Evolutionary conservation across 2,329 filamentous ascomycete species (phyloP).

Genomic region (Pyrenochaeta sp.): DNA sequence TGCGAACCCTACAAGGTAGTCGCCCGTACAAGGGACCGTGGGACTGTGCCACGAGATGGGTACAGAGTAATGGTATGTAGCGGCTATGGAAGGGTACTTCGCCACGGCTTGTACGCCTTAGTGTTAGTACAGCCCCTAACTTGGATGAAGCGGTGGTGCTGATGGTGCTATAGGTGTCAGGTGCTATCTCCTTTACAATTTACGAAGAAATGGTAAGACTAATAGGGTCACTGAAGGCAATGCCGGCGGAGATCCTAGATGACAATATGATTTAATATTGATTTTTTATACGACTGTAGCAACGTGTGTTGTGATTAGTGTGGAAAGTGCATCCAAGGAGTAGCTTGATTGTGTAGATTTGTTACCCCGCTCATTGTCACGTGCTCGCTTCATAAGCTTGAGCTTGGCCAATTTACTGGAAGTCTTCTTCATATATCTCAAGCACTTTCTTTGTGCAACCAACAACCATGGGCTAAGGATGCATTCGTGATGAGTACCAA

Average conservation of each 20-base stretch:
- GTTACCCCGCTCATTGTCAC: too few species aligned
- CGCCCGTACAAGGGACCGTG: conserved; percentile 2
- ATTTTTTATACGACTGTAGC: too few species aligned
- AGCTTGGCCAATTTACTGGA: too few species aligned
- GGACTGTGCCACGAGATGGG: neutral
- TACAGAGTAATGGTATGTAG: neutral
- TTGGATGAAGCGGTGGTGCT: neutral
- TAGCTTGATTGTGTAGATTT: too few species aligned
- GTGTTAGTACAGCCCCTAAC: neutral
- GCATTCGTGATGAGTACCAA: conserved; percentile 28
- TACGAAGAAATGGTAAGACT: neutral
- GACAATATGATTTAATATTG: too few species aligned
- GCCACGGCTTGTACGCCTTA: neutral
- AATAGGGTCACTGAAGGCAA: neutral
- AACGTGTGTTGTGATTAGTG: too few species aligned
- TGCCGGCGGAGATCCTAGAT: too few species aligned
- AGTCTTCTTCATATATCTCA: neutral
- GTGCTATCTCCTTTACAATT: neutral
- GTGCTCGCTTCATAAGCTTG: neutral
- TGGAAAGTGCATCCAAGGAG: too few species aligned
- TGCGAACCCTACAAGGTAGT: conserved; percentile 9
- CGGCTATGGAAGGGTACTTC: neutral
- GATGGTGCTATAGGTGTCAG: neutral
- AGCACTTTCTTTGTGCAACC: neutral
- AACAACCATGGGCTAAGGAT: neutral